A percentile compares a stretch with the other conserved stretches of the same genome.
phyloP scores from a whole-genome alignment of 2,329 filamentous ascomycete species.

The Cryoendolithus antarcticus region DNA sequence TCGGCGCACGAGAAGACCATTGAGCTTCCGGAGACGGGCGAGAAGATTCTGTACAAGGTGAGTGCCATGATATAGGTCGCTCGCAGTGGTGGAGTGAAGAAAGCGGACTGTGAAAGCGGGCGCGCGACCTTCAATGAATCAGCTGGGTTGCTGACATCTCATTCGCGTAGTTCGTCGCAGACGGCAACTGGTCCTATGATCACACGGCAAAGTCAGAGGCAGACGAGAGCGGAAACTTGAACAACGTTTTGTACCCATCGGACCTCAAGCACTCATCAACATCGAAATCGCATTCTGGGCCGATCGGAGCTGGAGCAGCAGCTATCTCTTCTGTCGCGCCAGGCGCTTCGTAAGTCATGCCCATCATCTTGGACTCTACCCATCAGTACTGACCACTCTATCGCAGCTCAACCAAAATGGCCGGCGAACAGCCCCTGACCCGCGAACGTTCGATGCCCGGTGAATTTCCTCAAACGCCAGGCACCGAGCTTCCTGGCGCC shows the following conservation, averaged over 20 bases:
- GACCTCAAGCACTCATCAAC: conserved; percentile 48
- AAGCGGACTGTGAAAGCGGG: no score
- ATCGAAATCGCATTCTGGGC: conserved; percentile 7
- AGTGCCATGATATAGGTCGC: conserved; percentile 14
- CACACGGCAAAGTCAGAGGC: conserved; percentile 67
- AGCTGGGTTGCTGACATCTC: conserved; percentile 1
- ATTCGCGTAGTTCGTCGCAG: conserved; percentile 75
- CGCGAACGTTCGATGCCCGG: conserved; percentile 28
- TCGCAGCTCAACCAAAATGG: conserved; percentile 56
- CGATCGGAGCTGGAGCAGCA: conserved; percentile 4
- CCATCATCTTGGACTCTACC: conserved; percentile 48
- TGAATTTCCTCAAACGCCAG: conserved; percentile 13
- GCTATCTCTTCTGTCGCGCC: conserved; percentile 56
- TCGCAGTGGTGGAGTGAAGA: no score
- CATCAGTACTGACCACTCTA: conserved; percentile 50
- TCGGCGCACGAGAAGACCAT: conserved; percentile 70
- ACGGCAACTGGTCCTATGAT: conserved; percentile 81
- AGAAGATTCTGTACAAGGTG: conserved; percentile 94
- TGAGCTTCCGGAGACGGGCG: conserved; percentile 48
- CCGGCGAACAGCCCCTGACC: conserved; percentile 51
- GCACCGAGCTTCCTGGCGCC: conserved; percentile 43
- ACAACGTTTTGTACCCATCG: conserved; percentile 77
- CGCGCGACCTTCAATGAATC: no score
- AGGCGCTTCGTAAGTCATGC: conserved; percentile 45
- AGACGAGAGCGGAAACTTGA: conserved; percentile 73